Evolutionary conservation across 1,139 yeast species (phyloP).

Genomic region (Candida sanyaensis): DNA sequence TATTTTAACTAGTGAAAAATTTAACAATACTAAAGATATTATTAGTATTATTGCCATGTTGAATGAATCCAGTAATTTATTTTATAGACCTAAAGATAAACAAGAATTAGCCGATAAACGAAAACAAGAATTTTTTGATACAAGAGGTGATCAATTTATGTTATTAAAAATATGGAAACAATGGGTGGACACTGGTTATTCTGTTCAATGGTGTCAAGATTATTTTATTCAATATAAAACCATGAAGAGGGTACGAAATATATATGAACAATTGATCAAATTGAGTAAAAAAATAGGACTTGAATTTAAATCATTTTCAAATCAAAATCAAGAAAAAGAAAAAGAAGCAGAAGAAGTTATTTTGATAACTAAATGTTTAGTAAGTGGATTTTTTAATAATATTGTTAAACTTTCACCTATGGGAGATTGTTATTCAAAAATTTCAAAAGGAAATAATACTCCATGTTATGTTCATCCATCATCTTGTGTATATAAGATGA

Average conservation of each 20-base stretch:
- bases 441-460: conserved; percentile 36
- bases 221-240: conserved; percentile 85
- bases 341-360: conserved; percentile 24
- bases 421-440: conserved; percentile 71
- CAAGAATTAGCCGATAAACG: conserved; percentile 91
- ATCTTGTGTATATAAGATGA: conserved; percentile 56
- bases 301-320: conserved; percentile 19
- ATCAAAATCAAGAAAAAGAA: conserved; percentile 9
- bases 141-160: conserved; percentile 95
- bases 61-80: conserved; percentile 88
- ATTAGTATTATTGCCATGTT: conserved; percentile 86
- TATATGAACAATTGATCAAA: conserved; percentile 78
- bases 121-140: conserved; percentile 84
- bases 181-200: conserved; percentile 65
- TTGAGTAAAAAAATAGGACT: conserved; percentile 79
- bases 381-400: conserved; percentile 84
- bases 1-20: conserved; percentile 86
- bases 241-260: conserved; percentile 78
- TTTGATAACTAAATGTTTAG: conserved; percentile 64
- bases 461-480: conserved; percentile 85
- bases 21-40: conserved; percentile 85
- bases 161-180: conserved; percentile 86
- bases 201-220: conserved; percentile 87
- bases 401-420: conserved; percentile 67
- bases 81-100: conserved; percentile 88